Evolutionary conservation across 1,139 yeast species (phyloP).

Genomic region (Debaryomyces psychrophilus): DNA sequence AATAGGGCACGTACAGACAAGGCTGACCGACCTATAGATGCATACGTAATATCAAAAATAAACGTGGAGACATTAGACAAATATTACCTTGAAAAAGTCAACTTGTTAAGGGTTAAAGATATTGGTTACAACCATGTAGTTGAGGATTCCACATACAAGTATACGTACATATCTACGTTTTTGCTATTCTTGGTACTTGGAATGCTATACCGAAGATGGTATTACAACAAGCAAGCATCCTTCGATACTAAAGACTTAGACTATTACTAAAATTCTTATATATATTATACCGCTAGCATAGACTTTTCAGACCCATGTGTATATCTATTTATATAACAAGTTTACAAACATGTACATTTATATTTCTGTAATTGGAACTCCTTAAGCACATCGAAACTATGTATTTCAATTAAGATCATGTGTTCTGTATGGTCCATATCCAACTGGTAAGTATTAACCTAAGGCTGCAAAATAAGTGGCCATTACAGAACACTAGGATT

Average conservation of each 20-base stretch:
- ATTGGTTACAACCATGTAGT: slow-evolving; percentile 12
- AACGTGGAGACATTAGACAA: slow-evolving; percentile 16
- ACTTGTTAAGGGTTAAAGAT: slow-evolving; percentile 5
- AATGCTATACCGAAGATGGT: slow-evolving; percentile 20
- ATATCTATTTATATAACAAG: too few species aligned
- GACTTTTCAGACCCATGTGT: too few species aligned
- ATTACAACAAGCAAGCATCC: slow-evolving; percentile 28
- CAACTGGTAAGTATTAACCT: too few species aligned
- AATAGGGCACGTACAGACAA: slow-evolving; percentile 41
- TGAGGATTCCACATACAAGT: slow-evolving; percentile 16
- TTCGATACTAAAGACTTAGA: slow-evolving; percentile 31
- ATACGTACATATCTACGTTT: slow-evolving; percentile 21
- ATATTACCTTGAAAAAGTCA: background rate
- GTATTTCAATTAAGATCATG: too few species aligned
- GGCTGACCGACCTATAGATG: slow-evolving; percentile 41
- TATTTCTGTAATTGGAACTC: too few species aligned
- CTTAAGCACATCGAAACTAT: too few species aligned
- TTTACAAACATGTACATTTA: too few species aligned
- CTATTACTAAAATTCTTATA: background rate
- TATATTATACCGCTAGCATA: background rate
- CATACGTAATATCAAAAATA: slow-evolving; percentile 36
- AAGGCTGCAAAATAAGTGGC: too few species aligned
- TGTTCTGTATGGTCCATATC: too few species aligned
- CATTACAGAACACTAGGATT: too few species aligned
- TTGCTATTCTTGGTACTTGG: slow-evolving; percentile 21